Conservation (phyloP, 129 eudicot genomes). For the Rutidosis leptorrhynchoides region DNA sequence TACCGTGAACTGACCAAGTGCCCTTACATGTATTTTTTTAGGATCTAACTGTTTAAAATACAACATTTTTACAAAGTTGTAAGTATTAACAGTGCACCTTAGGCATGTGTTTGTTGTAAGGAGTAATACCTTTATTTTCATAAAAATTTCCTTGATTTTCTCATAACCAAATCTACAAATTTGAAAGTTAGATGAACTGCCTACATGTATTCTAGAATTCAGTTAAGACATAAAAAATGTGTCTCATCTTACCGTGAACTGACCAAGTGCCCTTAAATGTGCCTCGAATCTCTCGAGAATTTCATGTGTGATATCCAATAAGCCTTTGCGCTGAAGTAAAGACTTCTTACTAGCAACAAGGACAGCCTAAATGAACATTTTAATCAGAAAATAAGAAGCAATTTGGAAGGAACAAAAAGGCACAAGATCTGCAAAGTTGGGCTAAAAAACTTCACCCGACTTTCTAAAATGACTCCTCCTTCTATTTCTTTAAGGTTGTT, state of each 20-base stretch:
- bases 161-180: background rate
- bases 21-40: constrained; percentile 86
- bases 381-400: background rate
- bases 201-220: background rate
- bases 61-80: background rate
- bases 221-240: background rate
- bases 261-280: constrained; percentile 79
- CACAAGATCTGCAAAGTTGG: background rate
- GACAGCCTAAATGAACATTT: constrained; percentile 63
- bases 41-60: background rate
- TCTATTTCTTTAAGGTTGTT: constrained; percentile 95
- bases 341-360: constrained; percentile 92
- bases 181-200: background rate
- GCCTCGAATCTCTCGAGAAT: constrained; percentile 98
- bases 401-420: background rate
- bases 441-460: constrained; percentile 58
- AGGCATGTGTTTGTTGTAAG: background rate
- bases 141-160: background rate
- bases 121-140: background rate
- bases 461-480: constrained; percentile 80
- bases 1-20: constrained; percentile 79
- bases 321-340: constrained; percentile 66
- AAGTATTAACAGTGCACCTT: background rate
- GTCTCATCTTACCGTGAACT: constrained; percentile 60
- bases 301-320: constrained; percentile 71